Evolutionary conservation across 441 rosid genomes (phyloP).

Genomic region (Corymbia citriodora): DNA sequence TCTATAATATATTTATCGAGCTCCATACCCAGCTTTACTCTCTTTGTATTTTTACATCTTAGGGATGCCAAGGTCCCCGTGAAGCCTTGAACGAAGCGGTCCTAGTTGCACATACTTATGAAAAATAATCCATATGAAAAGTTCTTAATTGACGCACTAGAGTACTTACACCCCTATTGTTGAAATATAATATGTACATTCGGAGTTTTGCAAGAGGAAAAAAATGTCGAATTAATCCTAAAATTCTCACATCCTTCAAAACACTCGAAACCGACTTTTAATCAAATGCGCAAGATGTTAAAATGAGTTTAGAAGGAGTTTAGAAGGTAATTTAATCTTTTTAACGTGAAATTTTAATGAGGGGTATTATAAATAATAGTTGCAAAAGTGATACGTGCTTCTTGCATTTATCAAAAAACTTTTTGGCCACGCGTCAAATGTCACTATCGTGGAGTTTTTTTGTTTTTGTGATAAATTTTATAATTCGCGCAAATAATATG

Average conservation of each 20-base stretch:
- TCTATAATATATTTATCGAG: too few species aligned
- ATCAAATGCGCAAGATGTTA: background rate
- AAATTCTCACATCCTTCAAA: background rate
- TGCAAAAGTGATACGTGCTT: background rate
- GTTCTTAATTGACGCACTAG: background rate
- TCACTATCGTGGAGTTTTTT: background rate
- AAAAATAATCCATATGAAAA: background rate
- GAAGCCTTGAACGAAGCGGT: too few species aligned
- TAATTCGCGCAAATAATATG: too few species aligned
- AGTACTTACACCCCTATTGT: background rate
- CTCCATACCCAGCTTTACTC: too few species aligned
- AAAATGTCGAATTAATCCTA: background rate
- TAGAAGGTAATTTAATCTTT: background rate
- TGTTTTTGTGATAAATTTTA: background rate
- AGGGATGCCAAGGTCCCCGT: too few species aligned
- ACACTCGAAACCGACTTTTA: background rate
- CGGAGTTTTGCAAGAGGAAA: rapidly evolving
- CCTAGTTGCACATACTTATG: background rate
- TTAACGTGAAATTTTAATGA: background rate
- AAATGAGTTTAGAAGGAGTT: background rate
- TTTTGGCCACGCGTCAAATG: background rate
- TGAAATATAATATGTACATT: background rate
- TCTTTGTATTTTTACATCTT: too few species aligned
- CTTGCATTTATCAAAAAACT: background rate
- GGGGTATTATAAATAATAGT: background rate